Conservation (phyloP, 768 basidiomycete genomes). For the Xanthoconium purpureum region DNA sequence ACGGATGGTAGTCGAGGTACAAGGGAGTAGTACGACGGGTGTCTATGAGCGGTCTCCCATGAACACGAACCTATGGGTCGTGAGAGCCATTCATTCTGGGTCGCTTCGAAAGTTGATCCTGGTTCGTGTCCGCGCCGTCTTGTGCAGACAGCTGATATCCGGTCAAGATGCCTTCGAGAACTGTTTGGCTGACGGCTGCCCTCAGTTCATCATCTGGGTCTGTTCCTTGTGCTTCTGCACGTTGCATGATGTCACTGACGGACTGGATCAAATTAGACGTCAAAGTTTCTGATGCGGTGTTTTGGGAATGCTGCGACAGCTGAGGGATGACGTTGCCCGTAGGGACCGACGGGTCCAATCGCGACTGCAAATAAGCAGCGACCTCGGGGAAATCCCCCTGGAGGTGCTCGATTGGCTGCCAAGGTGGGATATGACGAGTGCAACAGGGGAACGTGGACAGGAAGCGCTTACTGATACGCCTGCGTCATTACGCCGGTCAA, state of each 20-base stretch:
- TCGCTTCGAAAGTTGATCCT: constrained; percentile 21
- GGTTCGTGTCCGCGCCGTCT: constrained; percentile 3
- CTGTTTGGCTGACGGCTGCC: constrained; percentile 55
- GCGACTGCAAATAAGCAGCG: constrained; percentile 55
- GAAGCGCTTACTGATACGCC: constrained; percentile 65
- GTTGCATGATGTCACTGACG: constrained; percentile 66
- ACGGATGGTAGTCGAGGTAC: constrained; percentile 21
- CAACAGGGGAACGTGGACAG: constrained; percentile 2
- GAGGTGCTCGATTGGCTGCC: constrained; percentile 50
- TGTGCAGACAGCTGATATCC: constrained; percentile 52
- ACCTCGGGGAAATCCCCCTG: constrained; percentile 69
- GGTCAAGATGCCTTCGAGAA: constrained; percentile 61
- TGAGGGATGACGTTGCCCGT: constrained; percentile 9
- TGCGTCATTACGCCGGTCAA: constrained; percentile 62
- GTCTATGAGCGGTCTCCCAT: neutral
- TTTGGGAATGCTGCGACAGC: constrained; percentile 66
- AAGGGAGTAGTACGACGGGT: constrained; percentile 3
- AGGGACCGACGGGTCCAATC: constrained; percentile 15
- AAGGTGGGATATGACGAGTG: constrained; percentile 2
- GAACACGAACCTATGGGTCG: constrained; percentile 1
- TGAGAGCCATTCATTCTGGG: constrained; percentile 24
- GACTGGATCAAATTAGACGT: constrained; percentile 64
- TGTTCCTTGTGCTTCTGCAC: constrained; percentile 50
- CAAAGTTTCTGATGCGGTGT: constrained; percentile 65
- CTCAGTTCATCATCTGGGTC: constrained; percentile 69